Conservation (phyloP, 768 basidiomycete species). For the Collybia sp. region DNA sequence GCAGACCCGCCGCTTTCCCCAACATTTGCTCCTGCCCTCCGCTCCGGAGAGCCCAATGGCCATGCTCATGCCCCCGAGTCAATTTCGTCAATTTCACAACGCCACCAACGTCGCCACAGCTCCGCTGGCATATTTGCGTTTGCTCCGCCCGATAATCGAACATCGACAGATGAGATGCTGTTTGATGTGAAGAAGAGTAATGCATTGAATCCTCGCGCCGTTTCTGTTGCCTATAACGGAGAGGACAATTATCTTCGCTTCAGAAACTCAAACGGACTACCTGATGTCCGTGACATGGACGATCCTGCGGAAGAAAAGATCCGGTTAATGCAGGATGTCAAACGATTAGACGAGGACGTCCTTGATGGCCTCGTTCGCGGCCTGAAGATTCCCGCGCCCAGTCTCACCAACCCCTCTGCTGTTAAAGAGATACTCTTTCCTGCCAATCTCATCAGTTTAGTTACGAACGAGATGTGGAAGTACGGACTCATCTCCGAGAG, state of each 20-base stretch:
- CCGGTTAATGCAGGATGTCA: conserved; percentile 84
- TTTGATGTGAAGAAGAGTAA: conserved; percentile 68
- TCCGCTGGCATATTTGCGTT: conserved; percentile 75
- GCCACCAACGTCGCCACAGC: conserved; percentile 82
- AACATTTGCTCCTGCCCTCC: conserved; percentile 78
- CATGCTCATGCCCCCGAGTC: conserved; percentile 27
- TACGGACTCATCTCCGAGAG: conserved; percentile 95
- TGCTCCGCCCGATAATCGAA: conserved; percentile 56
- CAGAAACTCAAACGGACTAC: conserved; percentile 53
- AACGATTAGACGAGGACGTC: conserved; percentile 90
- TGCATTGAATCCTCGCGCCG: conserved; percentile 72
- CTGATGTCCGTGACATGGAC: conserved; percentile 73
- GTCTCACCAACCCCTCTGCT: conserved; percentile 84
- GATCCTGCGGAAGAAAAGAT: conserved; percentile 96
- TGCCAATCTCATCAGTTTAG: conserved; percentile 93
- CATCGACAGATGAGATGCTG: conserved; percentile 77
- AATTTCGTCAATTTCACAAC: conserved; percentile 29
- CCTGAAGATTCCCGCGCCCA: conserved; percentile 90
- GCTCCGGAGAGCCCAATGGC: conserved; percentile 46
- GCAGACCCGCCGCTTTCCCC: conserved; percentile 76
- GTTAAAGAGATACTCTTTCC: conserved; percentile 99
- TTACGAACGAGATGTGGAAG: conserved; percentile 99
- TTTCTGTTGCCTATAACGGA: conserved; percentile 84
- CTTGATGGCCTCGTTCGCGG: conserved; percentile 86
- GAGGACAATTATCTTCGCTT: conserved; percentile 69